A percentile compares a stretch with the other conserved stretches of the same genome.
Evolutionary conservation across 805 yeast genomes (phyloP).

Genomic region (Blastobotrys peoriensis): DNA sequence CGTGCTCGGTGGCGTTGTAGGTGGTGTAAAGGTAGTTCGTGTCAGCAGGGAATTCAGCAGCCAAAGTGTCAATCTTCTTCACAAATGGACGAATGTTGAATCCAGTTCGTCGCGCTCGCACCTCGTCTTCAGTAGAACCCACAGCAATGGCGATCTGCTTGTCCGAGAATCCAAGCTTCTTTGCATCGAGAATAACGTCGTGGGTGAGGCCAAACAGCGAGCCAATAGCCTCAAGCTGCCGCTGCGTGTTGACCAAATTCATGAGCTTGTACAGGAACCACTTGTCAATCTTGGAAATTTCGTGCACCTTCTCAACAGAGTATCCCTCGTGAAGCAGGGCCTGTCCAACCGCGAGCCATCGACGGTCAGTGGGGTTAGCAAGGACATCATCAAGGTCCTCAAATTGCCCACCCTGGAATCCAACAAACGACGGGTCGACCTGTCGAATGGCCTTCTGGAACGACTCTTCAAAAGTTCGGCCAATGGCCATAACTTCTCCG

Average conservation of each 20-base stretch:
- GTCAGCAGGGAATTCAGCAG: conserved; percentile 98
- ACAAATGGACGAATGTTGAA: conserved; percentile 86
- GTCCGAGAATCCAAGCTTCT: conserved; percentile 93
- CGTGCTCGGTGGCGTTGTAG: conserved; percentile 83
- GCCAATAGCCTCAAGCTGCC: conserved; percentile 62
- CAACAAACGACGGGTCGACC: conserved; percentile 83
- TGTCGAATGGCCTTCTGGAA: conserved; percentile 97
- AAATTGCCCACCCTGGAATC: conserved; percentile 79
- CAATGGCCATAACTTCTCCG: conserved; percentile 99
- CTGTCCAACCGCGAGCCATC: conserved; percentile 98
- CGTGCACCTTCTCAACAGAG: conserved; percentile 87
- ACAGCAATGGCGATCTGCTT: conserved; percentile 82
- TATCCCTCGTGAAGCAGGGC: conserved; percentile 89
- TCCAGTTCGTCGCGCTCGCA: conserved; percentile 73
- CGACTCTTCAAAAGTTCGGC: conserved; percentile 95
- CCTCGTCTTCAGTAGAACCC: conserved; percentile 67
- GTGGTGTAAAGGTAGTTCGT: conserved; percentile 96
- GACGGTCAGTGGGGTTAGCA: conserved; percentile 86
- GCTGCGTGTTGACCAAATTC: conserved; percentile 89
- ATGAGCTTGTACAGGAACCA: conserved; percentile 92
- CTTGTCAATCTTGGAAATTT: conserved; percentile 84
- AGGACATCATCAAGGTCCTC: conserved; percentile 72
- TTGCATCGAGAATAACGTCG: conserved; percentile 71
- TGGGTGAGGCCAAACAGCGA: conserved; percentile 54
- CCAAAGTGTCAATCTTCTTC: conserved; percentile 93